A percentile compares a stretch with the other conserved stretches of the same genome.
phyloP scores from a whole-genome alignment of 345 rosid genomes.

The Populus pruinosa region DNA sequence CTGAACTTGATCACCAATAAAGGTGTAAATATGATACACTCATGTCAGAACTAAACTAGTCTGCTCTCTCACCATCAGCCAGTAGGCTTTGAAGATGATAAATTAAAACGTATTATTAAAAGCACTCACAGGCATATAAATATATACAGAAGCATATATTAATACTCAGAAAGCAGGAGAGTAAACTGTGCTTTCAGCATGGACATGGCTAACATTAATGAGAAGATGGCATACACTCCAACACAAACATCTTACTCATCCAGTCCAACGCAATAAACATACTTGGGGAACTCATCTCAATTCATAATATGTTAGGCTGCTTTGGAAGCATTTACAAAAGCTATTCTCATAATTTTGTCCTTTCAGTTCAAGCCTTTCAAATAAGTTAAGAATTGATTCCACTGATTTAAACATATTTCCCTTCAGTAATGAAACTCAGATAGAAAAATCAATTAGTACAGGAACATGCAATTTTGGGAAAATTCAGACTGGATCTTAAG shows the following conservation, averaged over 20 bases:
- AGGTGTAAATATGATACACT: background rate
- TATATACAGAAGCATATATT: background rate
- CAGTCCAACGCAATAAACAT: background rate
- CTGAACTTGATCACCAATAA: background rate
- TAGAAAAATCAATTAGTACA: background rate
- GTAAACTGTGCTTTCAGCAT: background rate
- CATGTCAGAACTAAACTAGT: background rate
- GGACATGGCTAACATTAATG: background rate
- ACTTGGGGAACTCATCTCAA: background rate
- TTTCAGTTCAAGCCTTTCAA: background rate
- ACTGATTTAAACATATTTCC: background rate
- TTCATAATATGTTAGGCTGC: background rate
- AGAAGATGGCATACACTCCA: background rate
- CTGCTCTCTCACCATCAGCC: background rate
- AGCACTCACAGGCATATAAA: background rate
- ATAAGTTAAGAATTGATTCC: background rate
- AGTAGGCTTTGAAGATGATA: background rate
- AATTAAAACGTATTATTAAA: background rate
- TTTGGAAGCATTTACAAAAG: background rate
- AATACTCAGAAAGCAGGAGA: background rate
- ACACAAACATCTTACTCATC: background rate
- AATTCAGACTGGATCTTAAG: background rate
- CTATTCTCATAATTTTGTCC: background rate
- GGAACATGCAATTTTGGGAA: background rate
- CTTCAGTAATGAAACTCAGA: background rate